Base-by-base conservation (phyloP, 345 rosid species). In the Alliaria petiolata region DNA sequence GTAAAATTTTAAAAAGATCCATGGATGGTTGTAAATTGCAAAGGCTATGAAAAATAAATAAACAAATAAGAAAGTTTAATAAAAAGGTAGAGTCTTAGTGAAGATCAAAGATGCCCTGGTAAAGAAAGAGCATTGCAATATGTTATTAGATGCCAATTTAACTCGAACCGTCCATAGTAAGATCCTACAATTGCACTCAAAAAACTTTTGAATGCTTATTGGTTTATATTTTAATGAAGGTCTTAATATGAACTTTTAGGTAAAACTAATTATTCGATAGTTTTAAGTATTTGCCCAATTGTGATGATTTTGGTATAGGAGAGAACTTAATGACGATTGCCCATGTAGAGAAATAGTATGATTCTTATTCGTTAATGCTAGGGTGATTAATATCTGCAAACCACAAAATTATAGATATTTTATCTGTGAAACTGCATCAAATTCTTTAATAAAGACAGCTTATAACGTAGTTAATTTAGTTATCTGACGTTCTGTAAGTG, bases 101-200 rank as follows among this genome's bases (percentile, higher is more conserved):
- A 75, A 75, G 70, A 61, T 75, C 74, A 75, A 75, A 75, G 79
- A 75, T 75, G 70, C 74, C 69, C 17, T 52, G 40, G 60, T 36
- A 75, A 75, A 75, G 65, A 75, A 68, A 75, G 64, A n/a, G 59
- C 58, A 44, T 53, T 53, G 45, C 59, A 58, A 52, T 71, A 62
- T 59, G 40, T 70, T 46, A 46, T 59, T 45, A 71, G 79, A 75
- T 75, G 79, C 79, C 20, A 7, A 68, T 26, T 68, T 62, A 61
- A 75, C 70, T 75, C 67, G 35, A 75, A 62, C 79, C 79, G 74
- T 75, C 70, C 79, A 62, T 54, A 68, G 65, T 69, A 62, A 75
- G 72, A 74, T 74, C 72, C 78, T 51, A 40, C 30, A 12, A 17
- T 54, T 68, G 70, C 74, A 75, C 65, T 75, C 65, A 38, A 3